A percentile compares a stretch with the other conserved stretches of the same genome.
These are phyloP conservation scores for Gracilaria gracilis DNA, from an alignment of 23 red algal species.

Conservation along the genomic window DNA sequence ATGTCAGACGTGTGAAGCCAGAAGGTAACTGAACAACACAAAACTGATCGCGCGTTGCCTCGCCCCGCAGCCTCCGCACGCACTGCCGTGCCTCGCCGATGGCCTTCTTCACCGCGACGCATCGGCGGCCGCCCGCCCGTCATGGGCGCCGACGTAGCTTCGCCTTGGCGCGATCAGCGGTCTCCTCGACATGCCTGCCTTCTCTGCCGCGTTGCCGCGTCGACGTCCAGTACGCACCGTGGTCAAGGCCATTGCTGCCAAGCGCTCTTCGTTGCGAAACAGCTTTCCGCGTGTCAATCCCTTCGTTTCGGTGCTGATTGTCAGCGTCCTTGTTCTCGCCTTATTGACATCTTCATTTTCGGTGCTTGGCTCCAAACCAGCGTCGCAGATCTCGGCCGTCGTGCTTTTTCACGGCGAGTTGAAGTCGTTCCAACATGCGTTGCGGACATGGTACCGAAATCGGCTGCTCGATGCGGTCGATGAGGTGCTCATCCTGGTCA, in stretches of 20 bases:
- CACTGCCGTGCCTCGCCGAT: background rate
- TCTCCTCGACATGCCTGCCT: background rate
- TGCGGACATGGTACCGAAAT: slow-evolving; percentile 23
- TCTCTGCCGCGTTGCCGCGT: background rate
- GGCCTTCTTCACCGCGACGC: too few relatives aligned
- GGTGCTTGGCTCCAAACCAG: background rate
- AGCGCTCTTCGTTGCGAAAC: background rate
- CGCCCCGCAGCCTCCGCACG: too few relatives aligned
- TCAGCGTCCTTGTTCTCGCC: background rate
- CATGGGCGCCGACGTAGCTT: too few relatives aligned
- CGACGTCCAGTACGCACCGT: background rate
- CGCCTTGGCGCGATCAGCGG: too few relatives aligned
- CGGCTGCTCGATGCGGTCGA: slow-evolving; percentile 46
- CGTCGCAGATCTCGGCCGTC: slow-evolving; percentile 29
- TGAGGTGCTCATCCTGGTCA: too few relatives aligned
- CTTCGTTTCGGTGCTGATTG: background rate
- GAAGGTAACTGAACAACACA: too few relatives aligned
- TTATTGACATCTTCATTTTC: background rate
- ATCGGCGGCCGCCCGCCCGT: too few relatives aligned
- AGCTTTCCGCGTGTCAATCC: background rate
- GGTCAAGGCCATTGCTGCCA: background rate
- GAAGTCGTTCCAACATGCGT: slow-evolving; percentile 21
- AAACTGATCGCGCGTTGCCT: too few relatives aligned
- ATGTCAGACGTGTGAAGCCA: too few relatives aligned
- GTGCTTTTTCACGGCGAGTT: slow-evolving; percentile 64